A percentile compares a stretch with the other conserved stretches of the same genome.
Evolutionary conservation across 2,329 filamentous ascomycete genomes (phyloP).

Genomic region (Monilinia fructicola): DNA sequence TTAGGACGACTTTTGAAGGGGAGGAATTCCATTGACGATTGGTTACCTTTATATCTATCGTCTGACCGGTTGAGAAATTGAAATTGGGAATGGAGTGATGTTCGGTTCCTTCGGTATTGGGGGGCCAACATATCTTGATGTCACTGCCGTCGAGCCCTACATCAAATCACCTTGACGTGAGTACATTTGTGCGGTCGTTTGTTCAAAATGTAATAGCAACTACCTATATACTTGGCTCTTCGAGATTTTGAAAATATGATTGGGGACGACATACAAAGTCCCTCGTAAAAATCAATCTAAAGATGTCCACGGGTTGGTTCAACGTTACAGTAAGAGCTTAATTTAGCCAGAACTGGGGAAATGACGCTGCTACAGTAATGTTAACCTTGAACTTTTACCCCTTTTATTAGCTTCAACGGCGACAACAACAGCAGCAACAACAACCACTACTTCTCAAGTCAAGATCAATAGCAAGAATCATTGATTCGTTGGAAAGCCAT

Average conservation of each 20-base stretch:
- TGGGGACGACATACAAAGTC: not conserved
- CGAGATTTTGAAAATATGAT: not conserved
- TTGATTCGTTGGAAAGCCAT: no score
- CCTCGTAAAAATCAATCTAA: not conserved
- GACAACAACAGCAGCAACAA: no score
- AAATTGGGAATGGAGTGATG: slow-evolving; percentile 43
- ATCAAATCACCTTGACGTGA: not conserved
- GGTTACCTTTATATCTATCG: slow-evolving; percentile 31
- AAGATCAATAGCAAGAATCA: no score
- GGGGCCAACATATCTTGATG: no score
- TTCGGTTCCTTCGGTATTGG: slow-evolving; percentile 37
- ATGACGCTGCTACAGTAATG: not conserved
- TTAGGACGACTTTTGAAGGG: slow-evolving; percentile 44
- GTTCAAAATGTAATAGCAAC: not conserved
- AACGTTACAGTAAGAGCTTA: not conserved
- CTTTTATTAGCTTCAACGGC: no score
- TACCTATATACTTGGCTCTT: not conserved
- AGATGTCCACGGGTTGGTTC: not conserved
- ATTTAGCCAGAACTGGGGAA: not conserved
- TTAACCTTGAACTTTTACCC: not conserved
- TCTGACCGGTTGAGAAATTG: slow-evolving; percentile 43
- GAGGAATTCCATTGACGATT: slow-evolving; percentile 47
- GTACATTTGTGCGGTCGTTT: no score
- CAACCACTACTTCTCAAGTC: no score
- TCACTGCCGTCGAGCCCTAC: not conserved